Evolutionary conservation across 495 filamentous ascomycete genomes (phyloP).

Genomic region (Neurospora pannonica): DNA sequence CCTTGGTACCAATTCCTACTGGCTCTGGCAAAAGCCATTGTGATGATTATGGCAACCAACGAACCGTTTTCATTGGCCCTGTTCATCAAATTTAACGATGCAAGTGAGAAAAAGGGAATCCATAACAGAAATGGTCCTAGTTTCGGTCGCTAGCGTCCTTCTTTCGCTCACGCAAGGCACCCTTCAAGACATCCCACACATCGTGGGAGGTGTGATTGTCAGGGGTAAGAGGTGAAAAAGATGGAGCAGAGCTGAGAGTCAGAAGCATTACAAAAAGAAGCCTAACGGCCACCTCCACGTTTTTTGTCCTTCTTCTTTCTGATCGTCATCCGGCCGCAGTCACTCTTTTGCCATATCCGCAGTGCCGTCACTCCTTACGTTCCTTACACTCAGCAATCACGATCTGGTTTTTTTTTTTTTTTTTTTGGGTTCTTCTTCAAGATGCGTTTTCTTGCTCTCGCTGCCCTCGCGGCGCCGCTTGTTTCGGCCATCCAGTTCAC

Average conservation of each 20-base stretch:
- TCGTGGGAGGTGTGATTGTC: not conserved
- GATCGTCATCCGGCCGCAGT: not conserved
- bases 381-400: not conserved
- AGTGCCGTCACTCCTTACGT: not conserved
- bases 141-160: not conserved
- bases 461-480: slow-evolving; percentile 22
- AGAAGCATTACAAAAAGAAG: not conserved
- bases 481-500: slow-evolving; percentile 24
- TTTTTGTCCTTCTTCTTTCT: slow-evolving; percentile 1
- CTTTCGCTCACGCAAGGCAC: not conserved
- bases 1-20: not conserved
- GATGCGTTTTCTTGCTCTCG: slow-evolving; percentile 18
- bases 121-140: not conserved
- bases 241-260: not conserved
- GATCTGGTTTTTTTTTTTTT: not conserved
- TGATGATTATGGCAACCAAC: not conserved
- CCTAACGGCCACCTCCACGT: not conserved
- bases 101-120: not conserved
- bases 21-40: not conserved
- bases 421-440: slow-evolving; percentile 1
- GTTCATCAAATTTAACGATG: not conserved
- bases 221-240: not conserved
- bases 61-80: not conserved
- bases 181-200: not conserved
- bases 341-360: not conserved